Evolutionary conservation across 2,329 filamentous ascomycete species (phyloP).

Genomic region (Hymenoscyphus albidus): DNA sequence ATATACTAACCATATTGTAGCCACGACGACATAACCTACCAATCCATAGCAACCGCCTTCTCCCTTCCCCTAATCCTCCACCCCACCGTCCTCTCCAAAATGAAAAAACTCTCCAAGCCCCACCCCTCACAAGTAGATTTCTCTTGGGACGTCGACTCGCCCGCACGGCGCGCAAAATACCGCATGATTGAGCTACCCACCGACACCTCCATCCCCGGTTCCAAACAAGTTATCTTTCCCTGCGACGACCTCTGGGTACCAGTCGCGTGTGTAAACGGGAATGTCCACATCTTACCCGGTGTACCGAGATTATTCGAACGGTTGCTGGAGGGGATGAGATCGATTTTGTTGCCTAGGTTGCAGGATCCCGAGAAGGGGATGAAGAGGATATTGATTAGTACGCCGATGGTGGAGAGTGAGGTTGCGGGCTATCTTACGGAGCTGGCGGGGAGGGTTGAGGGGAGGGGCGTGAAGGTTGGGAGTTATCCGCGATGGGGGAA

Average conservation of each 20-base stretch:
- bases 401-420: slow-evolving; percentile 79
- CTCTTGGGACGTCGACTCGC: slow-evolving; percentile 78
- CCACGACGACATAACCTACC: slow-evolving; percentile 97
- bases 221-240: slow-evolving; percentile 75
- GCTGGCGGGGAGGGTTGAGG: slow-evolving; percentile 68
- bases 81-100: slow-evolving; percentile 70
- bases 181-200: slow-evolving; percentile 87
- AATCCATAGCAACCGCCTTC: slow-evolving; percentile 90
- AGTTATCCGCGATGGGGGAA: slow-evolving; percentile 94
- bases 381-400: slow-evolving; percentile 76
- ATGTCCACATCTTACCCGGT: slow-evolving; percentile 88
- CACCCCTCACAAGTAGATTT: slow-evolving; percentile 71
- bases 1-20: slow-evolving; percentile 41
- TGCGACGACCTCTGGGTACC: slow-evolving; percentile 87
- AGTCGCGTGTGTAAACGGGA: slow-evolving; percentile 82
- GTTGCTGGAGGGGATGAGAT: slow-evolving; percentile 73
- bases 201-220: slow-evolving; percentile 60
- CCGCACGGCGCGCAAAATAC: slow-evolving; percentile 73
- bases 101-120: slow-evolving; percentile 76
- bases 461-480: slow-evolving; percentile 83
- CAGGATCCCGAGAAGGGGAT: slow-evolving; percentile 77
- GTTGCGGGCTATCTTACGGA: slow-evolving; percentile 80
- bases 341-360: slow-evolving; percentile 65
- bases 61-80: slow-evolving; percentile 72
- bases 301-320: slow-evolving; percentile 79